A percentile compares a stretch with the other conserved stretches of the same genome.
phyloP scores from a whole-genome alignment of 352 stramenopile genomes.

The Globisporangium perplexum region DNA sequence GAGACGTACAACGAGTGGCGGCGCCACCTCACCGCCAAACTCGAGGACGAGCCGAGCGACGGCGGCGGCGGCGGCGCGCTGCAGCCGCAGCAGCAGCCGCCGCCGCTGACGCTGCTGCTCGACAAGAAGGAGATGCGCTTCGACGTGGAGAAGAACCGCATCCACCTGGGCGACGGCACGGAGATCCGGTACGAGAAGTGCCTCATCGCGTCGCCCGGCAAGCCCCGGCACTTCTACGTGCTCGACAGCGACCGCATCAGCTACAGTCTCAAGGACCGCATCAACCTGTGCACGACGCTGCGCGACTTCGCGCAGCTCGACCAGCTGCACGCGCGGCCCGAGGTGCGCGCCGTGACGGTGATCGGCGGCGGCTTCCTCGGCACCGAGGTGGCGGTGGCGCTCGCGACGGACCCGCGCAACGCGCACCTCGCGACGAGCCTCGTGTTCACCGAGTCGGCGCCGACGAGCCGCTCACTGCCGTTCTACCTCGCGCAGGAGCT shows the following conservation, averaged over 20 bases:
- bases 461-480: constrained; percentile 66
- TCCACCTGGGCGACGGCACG: constrained; percentile 75
- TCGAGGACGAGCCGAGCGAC: constrained; percentile 63
- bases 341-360: constrained; percentile 64
- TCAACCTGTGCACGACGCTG: constrained; percentile 82
- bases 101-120: constrained; percentile 72
- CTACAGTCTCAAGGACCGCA: constrained; percentile 78
- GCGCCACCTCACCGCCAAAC: constrained; percentile 69
- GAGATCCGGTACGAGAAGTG: constrained; percentile 84
- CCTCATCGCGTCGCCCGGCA: constrained; percentile 79
- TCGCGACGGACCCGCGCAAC: constrained; percentile 61
- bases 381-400: constrained; percentile 77
- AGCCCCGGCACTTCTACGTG: constrained; percentile 85
- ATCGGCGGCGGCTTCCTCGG: constrained; percentile 89
- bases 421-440: constrained; percentile 39
- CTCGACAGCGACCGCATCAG: constrained; percentile 77
- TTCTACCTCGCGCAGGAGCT: constrained; percentile 81
- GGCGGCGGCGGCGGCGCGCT: not conserved
- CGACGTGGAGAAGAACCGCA: constrained; percentile 82
- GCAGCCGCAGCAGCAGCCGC: not conserved
- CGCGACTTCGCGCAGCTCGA: constrained; percentile 82
- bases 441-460: constrained; percentile 47
- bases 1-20: constrained; percentile 90
- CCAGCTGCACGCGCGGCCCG: constrained; percentile 34
- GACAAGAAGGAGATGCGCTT: constrained; percentile 73